Base-by-base conservation (phyloP, 2,329 filamentous ascomycete genomes). In the Fusarium tupiense region DNA sequence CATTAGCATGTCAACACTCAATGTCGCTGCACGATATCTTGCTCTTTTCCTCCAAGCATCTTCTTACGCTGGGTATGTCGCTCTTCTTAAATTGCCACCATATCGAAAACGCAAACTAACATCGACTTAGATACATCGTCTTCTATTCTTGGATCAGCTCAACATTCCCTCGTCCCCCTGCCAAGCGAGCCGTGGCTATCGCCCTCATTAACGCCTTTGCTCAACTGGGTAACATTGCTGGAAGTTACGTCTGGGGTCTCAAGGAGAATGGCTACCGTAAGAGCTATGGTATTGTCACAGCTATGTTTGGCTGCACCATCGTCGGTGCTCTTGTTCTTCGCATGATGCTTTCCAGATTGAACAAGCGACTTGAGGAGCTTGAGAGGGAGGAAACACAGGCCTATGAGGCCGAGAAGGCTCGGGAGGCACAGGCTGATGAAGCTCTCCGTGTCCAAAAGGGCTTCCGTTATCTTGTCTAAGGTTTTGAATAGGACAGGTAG, bases 281-380 rank as follows among this genome's bases (percentile, higher is more conserved):
- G 82, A 91, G 89, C 68, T 92, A 92, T 73, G 90, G 89, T 8
- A 90, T 92, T 64, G 90, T 91, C 8, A 86, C 87, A 14, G 84
- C 88, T 75, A 92, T 92, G 90, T 91, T 91, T 75, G 89, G 88
- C 5, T 74, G 89, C 49, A 89, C 90, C 0, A 86, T 90, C 38
- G 43, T 84, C 0, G 89, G 88, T 90, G 86, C 80, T 83, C 41
- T 81, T 53, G 64, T 81, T 31, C 86, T 90, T 82, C 84, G 85
- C 29, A 64, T 82, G 71, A 85, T 89, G 64, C 83, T 90, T 8
- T 63, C 78, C 7, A 78, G 81, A 52, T 77, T 88, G 68, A 89
- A 89, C 81, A 83, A 81, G 76, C 82, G 86, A 81, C 79, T 88
- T 16, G 86, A 85, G 65, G 79, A 24, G 11, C n/a, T 59, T 17